A percentile compares a stretch with the other conserved stretches of the same genome.
Evolutionary conservation across 169 alveolate species (phyloP).

Genomic region (Cryptosporidium tyzzeri): DNA sequence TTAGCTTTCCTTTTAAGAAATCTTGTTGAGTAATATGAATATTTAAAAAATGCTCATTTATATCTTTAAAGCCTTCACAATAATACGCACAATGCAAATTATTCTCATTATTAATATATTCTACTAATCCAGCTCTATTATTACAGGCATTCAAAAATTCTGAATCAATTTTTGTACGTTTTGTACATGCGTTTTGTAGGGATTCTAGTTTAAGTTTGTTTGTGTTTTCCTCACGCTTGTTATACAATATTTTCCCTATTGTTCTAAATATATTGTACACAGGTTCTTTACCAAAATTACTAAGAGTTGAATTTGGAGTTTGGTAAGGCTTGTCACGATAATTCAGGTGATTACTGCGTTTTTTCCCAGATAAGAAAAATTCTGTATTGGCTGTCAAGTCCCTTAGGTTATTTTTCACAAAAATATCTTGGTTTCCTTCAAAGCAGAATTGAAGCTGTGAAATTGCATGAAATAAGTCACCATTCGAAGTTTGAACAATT

Average conservation of each 20-base stretch:
- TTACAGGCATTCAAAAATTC: not conserved
- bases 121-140: not conserved
- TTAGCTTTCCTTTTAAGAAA: constrained; percentile 12
- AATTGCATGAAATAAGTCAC: constrained; percentile 54
- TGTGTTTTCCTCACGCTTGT: constrained; percentile 37
- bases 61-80: constrained; percentile 24
- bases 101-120: not conserved
- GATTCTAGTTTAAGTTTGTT: not conserved
- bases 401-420: not conserved
- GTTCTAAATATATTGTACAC: constrained; percentile 44
- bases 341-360: not conserved
- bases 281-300: constrained; percentile 43
- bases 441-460: constrained; percentile 41
- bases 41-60: not conserved
- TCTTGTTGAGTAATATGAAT: not conserved
- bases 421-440: not conserved
- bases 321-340: not conserved
- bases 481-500: constrained; percentile 51
- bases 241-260: constrained; percentile 57
- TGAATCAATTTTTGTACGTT: constrained; percentile 1
- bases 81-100: not conserved
- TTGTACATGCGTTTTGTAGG: not conserved
- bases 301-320: not conserved
- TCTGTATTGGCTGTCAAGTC: not conserved
- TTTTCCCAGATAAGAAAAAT: not conserved